Conservation (phyloP, 768 basidiomycete genomes). For the Xanthoconium purpureum region DNA sequence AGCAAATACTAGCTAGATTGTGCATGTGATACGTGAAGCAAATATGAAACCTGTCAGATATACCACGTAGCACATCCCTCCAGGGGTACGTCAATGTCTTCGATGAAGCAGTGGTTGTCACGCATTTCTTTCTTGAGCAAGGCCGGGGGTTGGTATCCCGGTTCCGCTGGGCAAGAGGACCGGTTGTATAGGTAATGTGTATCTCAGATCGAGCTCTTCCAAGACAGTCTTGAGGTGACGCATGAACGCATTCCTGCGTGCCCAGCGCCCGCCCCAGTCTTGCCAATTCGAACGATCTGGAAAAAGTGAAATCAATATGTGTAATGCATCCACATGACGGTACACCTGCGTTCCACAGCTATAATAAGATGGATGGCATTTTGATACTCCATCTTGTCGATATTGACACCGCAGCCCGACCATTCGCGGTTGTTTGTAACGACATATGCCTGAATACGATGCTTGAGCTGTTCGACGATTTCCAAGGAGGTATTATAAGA, state of each 20-base stretch:
- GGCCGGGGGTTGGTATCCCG: not conserved
- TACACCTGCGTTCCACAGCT: constrained; percentile 64
- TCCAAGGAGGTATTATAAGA: constrained; percentile 71
- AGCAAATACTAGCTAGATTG: not conserved
- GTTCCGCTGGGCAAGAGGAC: constrained; percentile 46
- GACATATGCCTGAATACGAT: constrained; percentile 59
- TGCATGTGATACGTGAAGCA: not conserved
- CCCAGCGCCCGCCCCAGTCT: constrained; percentile 82
- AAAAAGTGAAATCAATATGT: constrained; percentile 1
- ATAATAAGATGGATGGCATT: constrained; percentile 66
- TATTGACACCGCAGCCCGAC: constrained; percentile 60
- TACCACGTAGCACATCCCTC: not conserved
- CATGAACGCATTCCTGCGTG: constrained; percentile 74
- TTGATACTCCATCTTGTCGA: constrained; percentile 78
- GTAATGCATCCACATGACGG: not conserved
- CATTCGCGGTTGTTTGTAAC: constrained; percentile 68
- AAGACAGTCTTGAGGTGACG: constrained; percentile 64
- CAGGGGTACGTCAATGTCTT: not conserved
- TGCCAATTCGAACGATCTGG: constrained; percentile 81
- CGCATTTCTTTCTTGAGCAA: not conserved
- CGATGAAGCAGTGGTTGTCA: not conserved
- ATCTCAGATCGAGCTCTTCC: constrained; percentile 72
- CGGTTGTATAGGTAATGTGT: constrained; percentile 72
- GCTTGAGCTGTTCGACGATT: constrained; percentile 61
- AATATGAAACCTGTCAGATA: not conserved